Evolutionary conservation across 345 rosid genomes (phyloP), one percentile per base, ranked within the genome.

Genomic region (Clarkia xantiana): DNA sequence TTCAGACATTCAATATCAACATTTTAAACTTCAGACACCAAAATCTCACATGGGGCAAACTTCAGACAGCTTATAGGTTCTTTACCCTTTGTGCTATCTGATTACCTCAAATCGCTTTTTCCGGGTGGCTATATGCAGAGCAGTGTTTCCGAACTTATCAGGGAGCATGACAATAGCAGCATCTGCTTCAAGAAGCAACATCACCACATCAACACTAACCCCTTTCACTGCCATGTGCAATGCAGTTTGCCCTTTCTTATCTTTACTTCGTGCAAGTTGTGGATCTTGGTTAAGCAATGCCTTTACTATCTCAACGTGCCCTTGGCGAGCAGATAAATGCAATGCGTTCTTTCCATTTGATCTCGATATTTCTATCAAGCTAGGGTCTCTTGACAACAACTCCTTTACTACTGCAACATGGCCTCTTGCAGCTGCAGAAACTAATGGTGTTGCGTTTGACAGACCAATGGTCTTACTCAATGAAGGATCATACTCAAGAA

Each of bases 211-310:
- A 57, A 65, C 47, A 69, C 77, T 81, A 40, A 67, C 59, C n/a
- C 96, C 96, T 75, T 91, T 86, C n/a, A 86, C 93, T 45, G 94
- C 94, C 96, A 84, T 91, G 56, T 91, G 98, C 62, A 91, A 65
- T 36, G 98, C 79, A 11, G 96, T 91, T 60, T 91, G 98, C 7
- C 84, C 94, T 60, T 91, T 91, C 79, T 84, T 91, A 57, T 91
- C 96, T 38, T 86, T 84, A 53, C 81, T 55, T 52, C 90, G 74
- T 4, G 96, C 87, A 40, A 86, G 59, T 41, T 79, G 90, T 6
- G 90, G 80, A 68, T 86, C 93, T 66, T 63, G 68, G 34, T 64
- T 66, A 0, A 91, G 84, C 65, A 86, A 69, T 6, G 68, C 62
- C 59, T 66, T 76, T n/a, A 86, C 96, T 40, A 86, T 79, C 22